Base-by-base conservation (phyloP, 495 filamentous ascomycete genomes). In the Entonaema liquescens region DNA sequence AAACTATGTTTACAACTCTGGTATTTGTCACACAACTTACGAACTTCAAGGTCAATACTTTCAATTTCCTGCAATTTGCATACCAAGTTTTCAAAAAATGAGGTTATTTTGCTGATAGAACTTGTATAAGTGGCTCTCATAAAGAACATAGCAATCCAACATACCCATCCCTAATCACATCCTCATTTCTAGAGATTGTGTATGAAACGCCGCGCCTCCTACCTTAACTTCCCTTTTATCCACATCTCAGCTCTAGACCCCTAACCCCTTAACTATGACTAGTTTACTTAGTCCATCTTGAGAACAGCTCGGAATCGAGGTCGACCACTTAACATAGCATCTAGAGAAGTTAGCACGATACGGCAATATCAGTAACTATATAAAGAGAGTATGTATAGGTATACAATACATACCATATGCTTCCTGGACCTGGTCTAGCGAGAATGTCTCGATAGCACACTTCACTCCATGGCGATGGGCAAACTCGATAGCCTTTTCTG, bases 401-500 rank as follows among this genome's bases (percentile, higher is more conserved):
- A 33, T 5, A 33, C 6, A 33, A 9, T 33, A 33, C 52, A 19
- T 67, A 72, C 63, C 59, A 13, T 62, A 72, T 1, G 86, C 86
- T 33, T 86, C 82, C 58, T 89, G 81, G 0, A 79, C 86, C 65
- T 86, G 81, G 8, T 85, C 79, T n/a, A 92, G 74, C 4, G 86
- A 85, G 65, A 86, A 91, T 58, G 77, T 86, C 78, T 92, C 84
- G 29, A 91, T 80, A 80, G 87, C 75, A 73, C 88, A 91, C 58
- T 88, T 81, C 36, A 91, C 79, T 4, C 79, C 79, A 53, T 89
- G 80, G 29, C 83, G 59, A 67, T 85, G 59, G 2, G 89, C 81
- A 73, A 92, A 91, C 8, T 76, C 77, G 67, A 92, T 86, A 0
- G 90, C 80, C 52, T 91, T 88, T 73, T 91, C 89, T 7, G 79